Percentiles rank a stretch among this genome's conserved stretches.
Conservation (phyloP, 2,329 filamentous ascomycete genomes). For the Pleomassaria siparia region DNA sequence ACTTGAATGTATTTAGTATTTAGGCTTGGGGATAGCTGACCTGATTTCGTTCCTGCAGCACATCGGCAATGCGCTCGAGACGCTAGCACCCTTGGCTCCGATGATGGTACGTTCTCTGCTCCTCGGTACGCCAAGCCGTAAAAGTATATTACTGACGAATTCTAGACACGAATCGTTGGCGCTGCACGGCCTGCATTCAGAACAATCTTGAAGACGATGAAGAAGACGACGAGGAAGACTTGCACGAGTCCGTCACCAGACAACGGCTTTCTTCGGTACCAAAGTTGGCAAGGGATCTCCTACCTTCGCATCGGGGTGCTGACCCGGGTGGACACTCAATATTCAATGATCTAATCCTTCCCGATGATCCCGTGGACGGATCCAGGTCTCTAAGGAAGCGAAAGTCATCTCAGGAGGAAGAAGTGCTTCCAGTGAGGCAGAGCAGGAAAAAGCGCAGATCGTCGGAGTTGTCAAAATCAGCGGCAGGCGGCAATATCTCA, state of each 20-base stretch:
- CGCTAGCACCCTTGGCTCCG: constrained; percentile 62
- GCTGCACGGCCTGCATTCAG: constrained; percentile 60
- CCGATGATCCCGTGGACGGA: constrained; percentile 73
- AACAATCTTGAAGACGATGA: constrained; percentile 43
- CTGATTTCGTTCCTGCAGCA: constrained; percentile 63
- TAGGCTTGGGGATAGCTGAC: constrained; percentile 45
- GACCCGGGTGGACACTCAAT: constrained; percentile 69
- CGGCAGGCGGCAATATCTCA: constrained; percentile 25
- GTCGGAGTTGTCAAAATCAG: constrained; percentile 37
- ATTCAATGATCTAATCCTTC: constrained; percentile 71
- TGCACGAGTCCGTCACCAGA: constrained; percentile 44
- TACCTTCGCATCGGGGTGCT: constrained; percentile 66
- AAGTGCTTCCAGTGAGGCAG: constrained; percentile 53
- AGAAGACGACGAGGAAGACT: constrained; percentile 48
- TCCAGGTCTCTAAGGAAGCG: constrained; percentile 79
- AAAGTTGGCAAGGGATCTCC: constrained; percentile 69
- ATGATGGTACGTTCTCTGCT: constrained; percentile 60
- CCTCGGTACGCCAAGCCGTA: constrained; percentile 9
- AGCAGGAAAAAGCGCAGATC: constrained; percentile 47
- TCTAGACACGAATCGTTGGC: constrained; percentile 61
- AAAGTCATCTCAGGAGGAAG: constrained; percentile 71
- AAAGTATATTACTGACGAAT: constrained; percentile 19
- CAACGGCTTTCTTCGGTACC: constrained; percentile 62
- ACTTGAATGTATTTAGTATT: constrained; percentile 29
- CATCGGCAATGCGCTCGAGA: constrained; percentile 87